Evolutionary conservation across 2,329 filamentous ascomycete genomes (phyloP).

Genomic region (Didymella sp.): DNA sequence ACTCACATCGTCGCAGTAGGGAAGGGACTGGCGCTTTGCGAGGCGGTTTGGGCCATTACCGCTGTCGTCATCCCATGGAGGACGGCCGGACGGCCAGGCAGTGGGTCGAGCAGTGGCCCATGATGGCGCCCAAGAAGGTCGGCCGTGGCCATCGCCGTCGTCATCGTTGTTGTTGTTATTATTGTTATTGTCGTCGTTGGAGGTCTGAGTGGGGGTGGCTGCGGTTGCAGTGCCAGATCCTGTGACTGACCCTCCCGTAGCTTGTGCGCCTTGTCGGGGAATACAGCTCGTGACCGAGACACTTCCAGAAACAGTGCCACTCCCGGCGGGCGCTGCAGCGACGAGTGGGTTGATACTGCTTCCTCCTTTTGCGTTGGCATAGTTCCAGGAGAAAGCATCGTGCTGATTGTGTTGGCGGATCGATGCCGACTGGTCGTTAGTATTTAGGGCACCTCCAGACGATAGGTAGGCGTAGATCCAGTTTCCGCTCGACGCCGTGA

Average conservation of each 20-base stretch:
- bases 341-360: constrained; percentile 54
- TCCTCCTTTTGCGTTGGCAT: constrained; percentile 60
- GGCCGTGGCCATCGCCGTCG: constrained; percentile 10
- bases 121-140: constrained; percentile 8
- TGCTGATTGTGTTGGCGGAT: constrained; percentile 57
- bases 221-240: constrained; percentile 13
- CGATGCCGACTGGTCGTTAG: constrained; percentile 52
- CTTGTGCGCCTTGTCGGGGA: constrained; percentile 33
- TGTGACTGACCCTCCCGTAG: constrained; percentile 16
- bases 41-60: constrained; percentile 5
- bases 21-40: constrained; percentile 32
- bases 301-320: constrained; percentile 23
- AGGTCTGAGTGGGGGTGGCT: constrained; percentile 7
- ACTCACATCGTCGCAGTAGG: constrained; percentile 40
- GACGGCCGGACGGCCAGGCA: constrained; percentile 21
- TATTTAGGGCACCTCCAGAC: constrained; percentile 57
- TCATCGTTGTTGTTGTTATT: constrained; percentile 9
- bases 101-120: constrained; percentile 30
- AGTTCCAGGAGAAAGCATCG: constrained; percentile 55
- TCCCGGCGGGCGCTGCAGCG: constrained; percentile 30
- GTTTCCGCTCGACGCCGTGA: constrained; percentile 51
- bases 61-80: constrained; percentile 3
- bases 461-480: constrained; percentile 61
- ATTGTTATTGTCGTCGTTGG: neutral
- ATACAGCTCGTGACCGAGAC: constrained; percentile 38